These are phyloP conservation scores for Sporodiniella umbellata DNA, from an alignment of 371 early-diverging fungal species.

Conservation along the genomic window DNA sequence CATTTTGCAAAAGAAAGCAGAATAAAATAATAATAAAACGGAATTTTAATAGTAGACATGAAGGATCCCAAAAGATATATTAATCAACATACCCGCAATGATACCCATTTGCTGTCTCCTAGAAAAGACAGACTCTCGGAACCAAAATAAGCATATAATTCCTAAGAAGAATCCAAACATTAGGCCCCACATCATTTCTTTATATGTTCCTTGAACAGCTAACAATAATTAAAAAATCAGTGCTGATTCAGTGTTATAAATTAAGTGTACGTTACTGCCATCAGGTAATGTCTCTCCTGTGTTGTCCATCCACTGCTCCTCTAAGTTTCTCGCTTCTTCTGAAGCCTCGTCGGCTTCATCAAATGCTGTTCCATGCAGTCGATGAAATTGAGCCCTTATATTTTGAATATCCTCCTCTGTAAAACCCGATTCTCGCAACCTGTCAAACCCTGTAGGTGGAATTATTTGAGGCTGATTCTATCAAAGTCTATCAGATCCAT, in stretches of 20 bases:
- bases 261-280: conserved; percentile 36
- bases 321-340: conserved; percentile 44
- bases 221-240: background rate
- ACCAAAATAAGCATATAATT: conserved; percentile 64
- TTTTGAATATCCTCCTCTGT: conserved; percentile 65
- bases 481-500: too few relatives aligned
- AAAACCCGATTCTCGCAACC: conserved; percentile 68
- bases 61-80: conserved; percentile 63
- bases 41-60: conserved; percentile 47
- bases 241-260: too few relatives aligned
- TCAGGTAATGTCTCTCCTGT: conserved; percentile 55
- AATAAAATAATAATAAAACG: background rate
- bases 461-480: conserved; percentile 31
- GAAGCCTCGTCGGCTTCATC: conserved; percentile 15
- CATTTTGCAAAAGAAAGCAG: conserved; percentile 5
- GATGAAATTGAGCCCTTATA: conserved; percentile 66
- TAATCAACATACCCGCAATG: conserved; percentile 63
- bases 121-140: conserved; percentile 64
- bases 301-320: conserved; percentile 76
- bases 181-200: conserved; percentile 65
- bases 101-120: conserved; percentile 68
- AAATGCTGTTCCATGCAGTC: conserved; percentile 29
- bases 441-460: conserved; percentile 63
- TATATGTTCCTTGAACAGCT: conserved; percentile 55
- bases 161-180: conserved; percentile 68